phyloP scores from a whole-genome alignment of 495 filamentous ascomycete species.

The Neohortaea acidophila region DNA sequence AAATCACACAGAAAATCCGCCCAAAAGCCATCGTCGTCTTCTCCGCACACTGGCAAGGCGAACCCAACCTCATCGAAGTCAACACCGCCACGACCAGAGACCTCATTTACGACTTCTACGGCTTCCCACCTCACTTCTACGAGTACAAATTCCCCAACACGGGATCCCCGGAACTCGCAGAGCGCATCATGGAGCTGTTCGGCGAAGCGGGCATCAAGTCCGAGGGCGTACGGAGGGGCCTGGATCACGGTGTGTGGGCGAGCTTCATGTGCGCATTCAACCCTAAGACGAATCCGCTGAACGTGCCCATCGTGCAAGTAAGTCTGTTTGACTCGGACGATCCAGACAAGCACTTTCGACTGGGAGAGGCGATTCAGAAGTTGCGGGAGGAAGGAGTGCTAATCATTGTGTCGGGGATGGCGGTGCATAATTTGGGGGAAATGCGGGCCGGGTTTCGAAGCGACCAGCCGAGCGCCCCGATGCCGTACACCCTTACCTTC shows the following conservation, averaged over 20 bases:
- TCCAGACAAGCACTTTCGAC: slow-evolving; percentile 50
- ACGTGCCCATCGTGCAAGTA: slow-evolving; percentile 67
- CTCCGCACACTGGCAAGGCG: slow-evolving; percentile 71
- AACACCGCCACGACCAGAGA: slow-evolving; percentile 55
- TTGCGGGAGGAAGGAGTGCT: slow-evolving; percentile 60
- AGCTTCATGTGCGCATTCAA: slow-evolving; percentile 57
- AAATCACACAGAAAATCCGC: slow-evolving; percentile 68
- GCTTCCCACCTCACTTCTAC: slow-evolving; percentile 54
- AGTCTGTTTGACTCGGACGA: slow-evolving; percentile 58
- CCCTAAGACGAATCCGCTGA: slow-evolving; percentile 56
- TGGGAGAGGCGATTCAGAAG: slow-evolving; percentile 51
- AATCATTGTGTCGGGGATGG: slow-evolving; percentile 72
- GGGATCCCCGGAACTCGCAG: slow-evolving; percentile 50
- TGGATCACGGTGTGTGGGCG: slow-evolving; percentile 73
- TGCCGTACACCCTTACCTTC: slow-evolving; percentile 41
- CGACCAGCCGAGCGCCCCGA: slow-evolving; percentile 18
- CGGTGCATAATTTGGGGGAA: slow-evolving; percentile 57
- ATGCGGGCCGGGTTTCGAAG: slow-evolving; percentile 31
- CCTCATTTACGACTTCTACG: slow-evolving; percentile 78
- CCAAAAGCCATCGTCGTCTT: slow-evolving; percentile 74
- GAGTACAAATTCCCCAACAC: slow-evolving; percentile 53
- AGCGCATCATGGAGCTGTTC: slow-evolving; percentile 46
- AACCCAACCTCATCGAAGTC: slow-evolving; percentile 45
- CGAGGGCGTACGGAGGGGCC: slow-evolving; percentile 46
- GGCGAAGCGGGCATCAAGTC: slow-evolving; percentile 46